phyloP scores from a whole-genome alignment of 768 basidiomycete species.

The Panus rudis region DNA sequence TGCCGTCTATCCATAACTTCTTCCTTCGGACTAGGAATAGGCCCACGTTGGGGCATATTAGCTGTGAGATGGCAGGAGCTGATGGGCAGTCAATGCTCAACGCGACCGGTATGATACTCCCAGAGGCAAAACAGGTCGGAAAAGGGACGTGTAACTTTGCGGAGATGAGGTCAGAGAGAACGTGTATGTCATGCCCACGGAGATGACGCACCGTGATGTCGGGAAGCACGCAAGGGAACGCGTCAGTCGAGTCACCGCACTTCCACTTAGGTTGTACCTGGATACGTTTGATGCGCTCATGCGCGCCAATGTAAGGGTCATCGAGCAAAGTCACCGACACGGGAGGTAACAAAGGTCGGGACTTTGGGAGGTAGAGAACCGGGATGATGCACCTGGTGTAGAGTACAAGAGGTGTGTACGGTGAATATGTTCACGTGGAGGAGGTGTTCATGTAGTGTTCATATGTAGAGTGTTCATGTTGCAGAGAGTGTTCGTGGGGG shows the following conservation, averaged over 20 bases:
- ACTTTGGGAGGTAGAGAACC: constrained; percentile 38
- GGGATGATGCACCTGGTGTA: constrained; percentile 19
- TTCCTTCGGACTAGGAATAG: constrained; percentile 32
- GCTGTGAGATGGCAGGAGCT: constrained; percentile 31
- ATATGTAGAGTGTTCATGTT: neutral
- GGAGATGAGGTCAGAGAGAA: too few species aligned
- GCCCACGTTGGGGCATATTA: constrained; percentile 27
- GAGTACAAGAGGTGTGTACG: too few species aligned
- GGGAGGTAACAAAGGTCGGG: constrained; percentile 30
- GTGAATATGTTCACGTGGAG: neutral
- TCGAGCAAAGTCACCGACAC: constrained; percentile 26
- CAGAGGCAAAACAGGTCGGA: constrained; percentile 31
- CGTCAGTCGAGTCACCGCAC: too few species aligned
- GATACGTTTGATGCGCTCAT: too few species aligned
- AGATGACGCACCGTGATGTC: too few species aligned
- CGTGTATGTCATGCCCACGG: too few species aligned
- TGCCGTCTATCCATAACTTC: constrained; percentile 22
- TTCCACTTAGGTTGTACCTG: too few species aligned
- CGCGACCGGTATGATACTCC: constrained; percentile 33
- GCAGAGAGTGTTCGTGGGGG: neutral
- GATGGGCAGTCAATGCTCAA: constrained; percentile 29
- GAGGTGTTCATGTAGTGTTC: neutral
- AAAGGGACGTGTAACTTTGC: constrained; percentile 33
- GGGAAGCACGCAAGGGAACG: too few species aligned
- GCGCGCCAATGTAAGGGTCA: too few species aligned